phyloP scores from a whole-genome alignment of 305 asterid genomes.

The Fraxinus sp. region DNA sequence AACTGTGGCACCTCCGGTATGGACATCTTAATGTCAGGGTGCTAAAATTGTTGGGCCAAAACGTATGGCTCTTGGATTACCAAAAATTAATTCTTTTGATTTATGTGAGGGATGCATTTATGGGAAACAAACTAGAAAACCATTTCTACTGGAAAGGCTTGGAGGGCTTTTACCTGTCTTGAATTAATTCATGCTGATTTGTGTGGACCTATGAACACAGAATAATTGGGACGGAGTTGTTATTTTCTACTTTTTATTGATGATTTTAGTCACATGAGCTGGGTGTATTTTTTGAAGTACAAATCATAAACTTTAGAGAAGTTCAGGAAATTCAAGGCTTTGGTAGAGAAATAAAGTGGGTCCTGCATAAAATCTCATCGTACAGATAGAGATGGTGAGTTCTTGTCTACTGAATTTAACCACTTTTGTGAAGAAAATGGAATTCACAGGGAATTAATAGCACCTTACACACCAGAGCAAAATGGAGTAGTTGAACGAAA shows the following conservation, averaged over 20 bases:
- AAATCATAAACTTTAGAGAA: not conserved
- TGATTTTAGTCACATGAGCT: not conserved
- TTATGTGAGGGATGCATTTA: not conserved
- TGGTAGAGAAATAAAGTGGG: not conserved
- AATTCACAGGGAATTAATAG: not conserved
- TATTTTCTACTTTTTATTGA: not conserved
- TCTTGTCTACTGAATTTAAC: not conserved
- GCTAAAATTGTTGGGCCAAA: not conserved
- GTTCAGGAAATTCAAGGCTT: not conserved
- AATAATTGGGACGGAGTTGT: not conserved
- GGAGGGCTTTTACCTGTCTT: not conserved
- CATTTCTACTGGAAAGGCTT: not conserved
- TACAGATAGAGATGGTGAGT: not conserved
- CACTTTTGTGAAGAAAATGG: not conserved
- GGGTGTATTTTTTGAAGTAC: not conserved
- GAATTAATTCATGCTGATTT: not conserved
- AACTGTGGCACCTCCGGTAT: not conserved
- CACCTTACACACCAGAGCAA: not conserved
- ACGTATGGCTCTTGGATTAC: not conserved
- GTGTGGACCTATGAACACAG: not conserved
- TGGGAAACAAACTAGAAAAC: not conserved
- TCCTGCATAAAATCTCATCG: not conserved
- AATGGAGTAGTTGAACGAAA: not conserved
- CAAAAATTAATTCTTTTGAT: not conserved
- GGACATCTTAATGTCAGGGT: not conserved